Evolutionary conservation across 345 rosid species (phyloP), one percentile per base, ranked within the genome.

Genomic region (Hibiscus mutabilis): DNA sequence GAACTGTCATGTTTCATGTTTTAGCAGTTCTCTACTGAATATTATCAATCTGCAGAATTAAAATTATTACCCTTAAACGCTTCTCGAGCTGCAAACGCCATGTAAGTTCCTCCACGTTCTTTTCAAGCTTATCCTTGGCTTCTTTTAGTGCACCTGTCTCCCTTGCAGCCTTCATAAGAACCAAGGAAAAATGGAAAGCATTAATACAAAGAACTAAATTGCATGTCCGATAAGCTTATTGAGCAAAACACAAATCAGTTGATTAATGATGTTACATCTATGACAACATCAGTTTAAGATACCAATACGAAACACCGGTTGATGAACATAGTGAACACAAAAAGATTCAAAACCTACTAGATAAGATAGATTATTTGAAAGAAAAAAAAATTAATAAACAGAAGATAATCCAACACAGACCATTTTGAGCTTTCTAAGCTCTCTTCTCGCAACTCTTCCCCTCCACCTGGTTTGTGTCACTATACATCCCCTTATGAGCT

Each of bases 381-480:
- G 61, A 57, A 57, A 57, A 0, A 57, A 10, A 22, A 65, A 51
- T 47, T 14, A 33, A 33, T 62, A 24, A 21, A 35, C n/a, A 58
- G 69, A 69, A 73, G 22, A 18, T 42, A 60, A 67, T 73, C 35
- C 15, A 8, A 29, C 27, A 66, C 84, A 49, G 13, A 91, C 97
- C 97, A 88, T 83, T 87, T 91, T 88, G 65, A 88, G 94, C 82
- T 84, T 84, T 74, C 91, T 73, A 57, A 91, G 97, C 75, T 84
- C 94, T 74, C 69, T 86, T 76, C 76, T 79, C 11, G 86, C 97
- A 77, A 82, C 72, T 80, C 74, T 91, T 51, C 94, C 89, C 69
- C 97, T 88, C 97, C 97, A 91, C 72, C 91, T 77, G 59, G 87
- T 84, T 78, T 91, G 97, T 25, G 94, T 76, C 37, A 83, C 74